Base-by-base conservation (phyloP, 129 eudicot species). In the Lactuca sativa region DNA sequence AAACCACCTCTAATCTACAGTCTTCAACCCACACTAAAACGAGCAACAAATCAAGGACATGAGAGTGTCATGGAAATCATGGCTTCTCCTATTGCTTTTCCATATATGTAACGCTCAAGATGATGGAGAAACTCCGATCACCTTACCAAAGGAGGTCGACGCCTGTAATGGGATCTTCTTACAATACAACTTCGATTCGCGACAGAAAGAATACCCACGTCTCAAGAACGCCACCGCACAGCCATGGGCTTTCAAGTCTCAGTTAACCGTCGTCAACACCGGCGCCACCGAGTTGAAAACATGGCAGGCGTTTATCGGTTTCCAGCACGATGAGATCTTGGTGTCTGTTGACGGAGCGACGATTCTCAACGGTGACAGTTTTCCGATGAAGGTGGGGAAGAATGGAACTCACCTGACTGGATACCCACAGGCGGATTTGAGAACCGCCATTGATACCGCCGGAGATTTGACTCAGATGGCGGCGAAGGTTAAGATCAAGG, bases 401-500 rank as follows among this genome's bases (percentile, higher is more conserved):
- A 90, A 90, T 11, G 97, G 92, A 65, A 87, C 96, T 6, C 73
- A 63, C 48, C 31, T 95, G 8, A 90, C 85, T 2, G 97, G 97
- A 3, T 88, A 63, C 14, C 95, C 95, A 0, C 76, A 72, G 78
- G 53, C 95, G 1, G 95, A 89, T 84, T 77, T 92, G 76, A 86
- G 79, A 79, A 92, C 98, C 1, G 89, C 98, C 5, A 85, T 89
- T 9, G 99, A 95, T 0, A 90, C 97, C 1, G 99, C 99, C 0
- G 77, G 80, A 5, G 97, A 90, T 74, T 33, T 59, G 37, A 18
- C 49, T 43, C 89, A 90, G 73, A 90, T 90, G 77, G 37, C 80
- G 57, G 81, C 71, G 5, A 62, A 79, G 77, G 82, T 90, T 33
- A 78, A 69, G 9, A 37, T 95, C 4, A 82, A 78, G 67, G 97